Percentiles rank a stretch among this genome's conserved stretches.
phyloP scores from a whole-genome alignment of 345 rosid species.

The Eutrema japonicum region DNA sequence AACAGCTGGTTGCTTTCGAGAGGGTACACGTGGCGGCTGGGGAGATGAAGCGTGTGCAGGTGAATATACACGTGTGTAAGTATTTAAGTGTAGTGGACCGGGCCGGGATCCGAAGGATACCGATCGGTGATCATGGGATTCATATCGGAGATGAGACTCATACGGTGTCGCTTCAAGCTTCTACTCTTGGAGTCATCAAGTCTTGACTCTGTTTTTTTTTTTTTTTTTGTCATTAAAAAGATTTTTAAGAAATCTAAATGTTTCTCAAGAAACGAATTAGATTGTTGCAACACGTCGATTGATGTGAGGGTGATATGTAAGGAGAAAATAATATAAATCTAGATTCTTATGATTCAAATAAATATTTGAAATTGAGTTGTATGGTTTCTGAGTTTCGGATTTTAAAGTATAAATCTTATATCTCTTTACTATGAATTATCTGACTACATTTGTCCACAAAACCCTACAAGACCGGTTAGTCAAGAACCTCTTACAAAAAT shows the following conservation, averaged over 20 bases:
- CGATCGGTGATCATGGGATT: constrained; percentile 73
- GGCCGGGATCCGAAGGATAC: constrained; percentile 80
- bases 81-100: constrained; percentile 76
- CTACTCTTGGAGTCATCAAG: constrained; percentile 57
- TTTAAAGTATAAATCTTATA: not conserved
- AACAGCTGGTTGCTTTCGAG: constrained; percentile 73
- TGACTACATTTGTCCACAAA: too few relatives aligned
- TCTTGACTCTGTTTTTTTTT: constrained; percentile 36
- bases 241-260: constrained; percentile 10
- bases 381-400: not conserved
- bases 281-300: constrained; percentile 24
- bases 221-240: not conserved
- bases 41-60: constrained; percentile 49
- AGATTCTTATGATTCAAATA: constrained; percentile 14
- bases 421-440: not conserved
- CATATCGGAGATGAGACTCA: constrained; percentile 68
- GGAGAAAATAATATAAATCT: not conserved
- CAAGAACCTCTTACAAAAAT: too few relatives aligned
- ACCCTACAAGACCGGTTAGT: too few relatives aligned
- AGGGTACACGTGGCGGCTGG: constrained; percentile 67
- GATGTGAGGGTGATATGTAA: constrained; percentile 4
- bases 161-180: constrained; percentile 67
- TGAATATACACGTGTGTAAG: constrained; percentile 87
- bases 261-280: constrained; percentile 11
- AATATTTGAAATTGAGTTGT: not conserved